Percentiles rank a stretch among this genome's conserved stretches.
Evolutionary conservation across 495 filamentous ascomycete genomes (phyloP).

Genomic region (Tuber melanosporum): DNA sequence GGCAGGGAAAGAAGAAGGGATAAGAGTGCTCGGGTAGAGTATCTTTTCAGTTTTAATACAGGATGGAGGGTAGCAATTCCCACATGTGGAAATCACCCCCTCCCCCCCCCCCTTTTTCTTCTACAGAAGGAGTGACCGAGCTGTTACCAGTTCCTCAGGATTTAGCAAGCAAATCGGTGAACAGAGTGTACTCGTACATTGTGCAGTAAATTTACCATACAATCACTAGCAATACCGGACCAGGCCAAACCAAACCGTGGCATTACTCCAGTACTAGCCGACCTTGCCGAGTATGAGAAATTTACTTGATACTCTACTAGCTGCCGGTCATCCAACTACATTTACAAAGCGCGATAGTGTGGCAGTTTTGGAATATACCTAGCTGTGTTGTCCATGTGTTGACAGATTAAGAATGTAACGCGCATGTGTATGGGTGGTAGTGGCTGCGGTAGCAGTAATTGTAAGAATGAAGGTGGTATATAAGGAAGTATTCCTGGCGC

Average conservation of each 20-base stretch:
- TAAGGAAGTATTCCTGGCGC: not conserved
- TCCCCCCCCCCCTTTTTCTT: too few relatives aligned
- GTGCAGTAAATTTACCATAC: not conserved
- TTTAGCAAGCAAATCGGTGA: not conserved
- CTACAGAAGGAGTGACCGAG: not conserved
- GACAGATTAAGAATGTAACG: not conserved
- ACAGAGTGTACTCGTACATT: not conserved
- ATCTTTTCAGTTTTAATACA: too few relatives aligned
- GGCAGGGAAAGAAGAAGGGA: too few relatives aligned
- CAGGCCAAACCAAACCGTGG: not conserved
- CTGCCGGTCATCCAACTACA: not conserved
- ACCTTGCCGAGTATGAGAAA: not conserved
- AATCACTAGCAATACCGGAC: not conserved
- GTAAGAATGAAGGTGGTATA: not conserved
- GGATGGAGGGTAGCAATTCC: too few relatives aligned
- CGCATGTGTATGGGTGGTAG: not conserved
- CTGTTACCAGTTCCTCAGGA: not conserved
- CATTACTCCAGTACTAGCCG: not conserved
- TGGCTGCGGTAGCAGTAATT: not conserved
- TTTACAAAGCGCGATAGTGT: not conserved
- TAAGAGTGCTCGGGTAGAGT: too few relatives aligned
- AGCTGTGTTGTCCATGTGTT: not conserved
- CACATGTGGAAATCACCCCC: too few relatives aligned
- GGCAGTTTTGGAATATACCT: not conserved
- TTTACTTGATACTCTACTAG: not conserved